phyloP scores from a whole-genome alignment of 176 grass and related monocot genomes.

The Calamus simplicifolius region DNA sequence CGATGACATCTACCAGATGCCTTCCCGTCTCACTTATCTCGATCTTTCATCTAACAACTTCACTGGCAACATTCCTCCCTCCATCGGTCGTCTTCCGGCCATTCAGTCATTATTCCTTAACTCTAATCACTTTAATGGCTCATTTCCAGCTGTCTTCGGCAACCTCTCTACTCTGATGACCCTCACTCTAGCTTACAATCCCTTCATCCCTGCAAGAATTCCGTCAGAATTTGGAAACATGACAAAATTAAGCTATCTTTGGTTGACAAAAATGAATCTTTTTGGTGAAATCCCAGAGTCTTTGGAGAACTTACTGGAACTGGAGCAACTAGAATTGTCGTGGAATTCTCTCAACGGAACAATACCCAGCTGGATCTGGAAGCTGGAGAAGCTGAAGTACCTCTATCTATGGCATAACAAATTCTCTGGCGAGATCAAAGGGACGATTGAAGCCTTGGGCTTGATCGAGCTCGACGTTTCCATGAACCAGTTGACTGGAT shows the following conservation, averaged over 20 bases:
- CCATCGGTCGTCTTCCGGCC: not conserved
- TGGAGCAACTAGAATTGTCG: constrained; percentile 16
- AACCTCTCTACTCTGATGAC: too few species aligned
- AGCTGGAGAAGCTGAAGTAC: constrained; percentile 7
- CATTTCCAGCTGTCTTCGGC: not conserved
- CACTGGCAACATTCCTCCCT: constrained; percentile 30
- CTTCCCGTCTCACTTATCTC: constrained; percentile 22
- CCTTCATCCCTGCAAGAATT: not conserved
- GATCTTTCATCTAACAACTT: constrained; percentile 47
- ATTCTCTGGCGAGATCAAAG: constrained; percentile 20
- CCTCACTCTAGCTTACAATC: too few species aligned
- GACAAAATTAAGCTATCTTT: constrained; percentile 19
- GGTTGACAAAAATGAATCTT: constrained; percentile 16
- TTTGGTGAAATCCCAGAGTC: constrained; percentile 28
- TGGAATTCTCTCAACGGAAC: constrained; percentile 22
- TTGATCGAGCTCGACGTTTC: constrained; percentile 43
- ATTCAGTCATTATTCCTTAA: not conserved
- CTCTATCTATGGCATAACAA: constrained; percentile 31
- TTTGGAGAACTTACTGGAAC: constrained; percentile 6
- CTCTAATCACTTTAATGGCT: not conserved
- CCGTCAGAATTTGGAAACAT: constrained; percentile 29
- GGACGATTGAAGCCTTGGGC: not conserved
- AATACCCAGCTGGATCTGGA: constrained; percentile 28
- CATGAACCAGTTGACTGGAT: constrained; percentile 36
- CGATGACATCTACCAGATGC: constrained; percentile 19